Conservation (phyloP, 2,329 filamentous ascomycete species). For the Trichoderma koningiopsis region DNA sequence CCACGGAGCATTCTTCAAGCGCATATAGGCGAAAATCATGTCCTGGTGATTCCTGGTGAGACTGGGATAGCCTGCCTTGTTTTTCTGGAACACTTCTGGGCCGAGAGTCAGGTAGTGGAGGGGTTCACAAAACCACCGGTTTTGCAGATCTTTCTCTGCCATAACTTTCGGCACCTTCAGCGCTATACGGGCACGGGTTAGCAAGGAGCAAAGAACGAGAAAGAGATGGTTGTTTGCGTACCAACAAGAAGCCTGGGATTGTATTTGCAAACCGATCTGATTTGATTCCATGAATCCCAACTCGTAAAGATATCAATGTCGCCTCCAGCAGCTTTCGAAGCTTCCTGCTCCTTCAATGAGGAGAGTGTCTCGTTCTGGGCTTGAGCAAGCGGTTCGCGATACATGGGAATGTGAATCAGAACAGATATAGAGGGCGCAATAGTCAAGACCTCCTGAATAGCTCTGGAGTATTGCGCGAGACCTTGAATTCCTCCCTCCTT, state of each 20-base stretch:
- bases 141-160: conserved; percentile 62
- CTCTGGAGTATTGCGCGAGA: conserved; percentile 77
- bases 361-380: conserved; percentile 57
- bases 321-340: conserved; percentile 39
- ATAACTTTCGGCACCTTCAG: conserved; percentile 60
- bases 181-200: conserved; percentile 41
- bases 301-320: conserved; percentile 72
- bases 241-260: conserved; percentile 78
- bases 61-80: conserved; percentile 63
- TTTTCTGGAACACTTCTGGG: conserved; percentile 58
- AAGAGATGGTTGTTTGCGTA: conserved; percentile 51
- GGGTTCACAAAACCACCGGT: conserved; percentile 70
- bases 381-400: conserved; percentile 66
- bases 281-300: conserved; percentile 94
- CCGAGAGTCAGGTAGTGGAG: conserved; percentile 62
- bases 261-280: conserved; percentile 85
- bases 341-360: conserved; percentile 40
- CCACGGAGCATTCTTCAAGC: conserved; percentile 64
- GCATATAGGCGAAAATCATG: conserved; percentile 64
- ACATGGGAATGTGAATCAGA: conserved; percentile 81
- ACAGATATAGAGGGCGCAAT: conserved; percentile 77
- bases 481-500: conserved; percentile 53
- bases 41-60: conserved; percentile 63
- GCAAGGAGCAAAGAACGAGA: not conserved
- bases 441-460: conserved; percentile 76